Evolutionary conservation across 306 rosid species (phyloP).

Genomic region (Canavalia gladiata): DNA sequence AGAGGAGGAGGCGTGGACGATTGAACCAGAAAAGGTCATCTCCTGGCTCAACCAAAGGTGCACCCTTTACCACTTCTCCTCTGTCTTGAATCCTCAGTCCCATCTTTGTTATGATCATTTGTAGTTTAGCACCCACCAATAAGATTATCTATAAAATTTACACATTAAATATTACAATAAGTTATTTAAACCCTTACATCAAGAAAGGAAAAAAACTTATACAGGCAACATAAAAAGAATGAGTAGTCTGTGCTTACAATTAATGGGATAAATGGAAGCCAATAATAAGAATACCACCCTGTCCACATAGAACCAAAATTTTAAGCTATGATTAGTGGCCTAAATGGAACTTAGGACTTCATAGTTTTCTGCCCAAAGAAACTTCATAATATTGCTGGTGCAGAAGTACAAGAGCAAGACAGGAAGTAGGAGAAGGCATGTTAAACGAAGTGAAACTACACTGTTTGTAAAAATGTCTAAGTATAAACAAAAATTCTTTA

Average conservation of each 20-base stretch:
- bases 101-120: constrained; percentile 76
- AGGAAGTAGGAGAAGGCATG: background rate
- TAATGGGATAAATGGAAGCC: constrained; percentile 87
- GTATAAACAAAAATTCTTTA: background rate
- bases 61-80: constrained; percentile 80
- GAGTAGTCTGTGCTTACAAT: constrained; percentile 62
- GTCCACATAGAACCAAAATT: constrained; percentile 37
- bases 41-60: constrained; percentile 76
- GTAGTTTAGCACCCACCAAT: constrained; percentile 80
- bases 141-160: constrained; percentile 67
- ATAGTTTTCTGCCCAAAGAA: background rate
- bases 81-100: constrained; percentile 72
- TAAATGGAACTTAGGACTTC: background rate
- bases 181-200: background rate
- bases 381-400: background rate
- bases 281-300: constrained; percentile 76
- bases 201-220: constrained; percentile 8
- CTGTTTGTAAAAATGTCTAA: background rate
- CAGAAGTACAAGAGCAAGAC: background rate
- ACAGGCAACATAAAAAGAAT: background rate
- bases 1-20: constrained; percentile 68
- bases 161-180: background rate
- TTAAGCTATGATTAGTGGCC: background rate
- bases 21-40: constrained; percentile 90
- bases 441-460: background rate